phyloP scores from a whole-genome alignment of 805 yeast genomes.

The Martiniozyma abietophila region DNA sequence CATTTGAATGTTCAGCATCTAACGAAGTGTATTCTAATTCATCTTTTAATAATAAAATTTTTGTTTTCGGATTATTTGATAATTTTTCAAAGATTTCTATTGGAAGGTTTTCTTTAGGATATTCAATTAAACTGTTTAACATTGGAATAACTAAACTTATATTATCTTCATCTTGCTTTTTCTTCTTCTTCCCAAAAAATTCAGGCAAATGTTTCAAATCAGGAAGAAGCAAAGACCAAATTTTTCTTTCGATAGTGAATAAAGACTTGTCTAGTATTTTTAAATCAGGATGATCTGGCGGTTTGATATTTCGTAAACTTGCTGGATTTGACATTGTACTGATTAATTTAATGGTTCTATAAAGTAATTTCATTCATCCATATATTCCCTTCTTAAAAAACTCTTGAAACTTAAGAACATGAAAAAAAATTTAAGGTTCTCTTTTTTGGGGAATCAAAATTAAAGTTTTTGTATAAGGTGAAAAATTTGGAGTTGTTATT shows the following conservation, averaged over 20 bases:
- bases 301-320: slow-evolving; percentile 29
- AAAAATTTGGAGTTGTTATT: too few species aligned
- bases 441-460: too few species aligned
- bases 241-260: slow-evolving; percentile 47
- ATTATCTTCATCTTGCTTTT: slow-evolving; percentile 34
- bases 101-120: slow-evolving; percentile 14
- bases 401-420: too few species aligned
- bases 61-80: slow-evolving; percentile 27
- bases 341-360: too few species aligned
- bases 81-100: slow-evolving; percentile 6
- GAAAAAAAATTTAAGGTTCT: too few species aligned
- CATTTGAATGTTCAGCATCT: slow-evolving; percentile 5
- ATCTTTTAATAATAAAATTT: slow-evolving; percentile 56
- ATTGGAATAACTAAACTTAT: slow-evolving; percentile 57
- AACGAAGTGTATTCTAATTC: slow-evolving; percentile 34
- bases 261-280: slow-evolving; percentile 53
- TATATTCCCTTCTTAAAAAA: too few species aligned
- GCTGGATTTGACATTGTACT: too few species aligned
- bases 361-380: too few species aligned
- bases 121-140: slow-evolving; percentile 56
- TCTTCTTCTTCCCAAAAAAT: slow-evolving; percentile 42
- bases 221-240: slow-evolving; percentile 62
- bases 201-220: slow-evolving; percentile 53
- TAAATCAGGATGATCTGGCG: slow-evolving; percentile 67
- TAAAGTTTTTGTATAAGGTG: too few species aligned